Evolutionary conservation across 2,329 filamentous ascomycete genomes (phyloP).

Genomic region (Ilyonectria sp.): DNA sequence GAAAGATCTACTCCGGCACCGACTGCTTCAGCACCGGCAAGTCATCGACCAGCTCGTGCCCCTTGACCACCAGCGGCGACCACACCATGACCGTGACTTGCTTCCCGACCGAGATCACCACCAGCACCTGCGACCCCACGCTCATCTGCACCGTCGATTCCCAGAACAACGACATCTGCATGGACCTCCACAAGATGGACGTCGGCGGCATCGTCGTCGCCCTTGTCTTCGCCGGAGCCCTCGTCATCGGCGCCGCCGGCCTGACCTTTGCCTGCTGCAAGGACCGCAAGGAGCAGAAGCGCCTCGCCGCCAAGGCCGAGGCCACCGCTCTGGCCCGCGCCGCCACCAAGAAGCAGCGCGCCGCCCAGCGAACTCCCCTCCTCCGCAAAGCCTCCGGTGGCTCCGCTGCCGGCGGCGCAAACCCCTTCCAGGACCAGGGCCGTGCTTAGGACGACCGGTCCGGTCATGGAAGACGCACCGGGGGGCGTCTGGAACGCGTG

Average conservation of each 20-base stretch:
- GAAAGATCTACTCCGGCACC: constrained; percentile 39
- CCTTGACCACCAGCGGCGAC: constrained; percentile 55
- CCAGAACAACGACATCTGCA: constrained; percentile 59
- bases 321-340: constrained; percentile 66
- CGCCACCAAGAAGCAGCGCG: constrained; percentile 61
- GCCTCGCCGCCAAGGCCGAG: constrained; percentile 62
- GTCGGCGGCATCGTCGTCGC: constrained; percentile 63
- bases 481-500: constrained; percentile 37
- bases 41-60: constrained; percentile 57
- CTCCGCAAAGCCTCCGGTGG: constrained; percentile 52
- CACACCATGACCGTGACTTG: constrained; percentile 56
- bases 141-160: constrained; percentile 61
- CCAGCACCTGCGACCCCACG: constrained; percentile 59
- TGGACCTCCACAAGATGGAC: constrained; percentile 57
- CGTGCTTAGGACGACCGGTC: constrained; percentile 48
- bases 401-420: constrained; percentile 25
- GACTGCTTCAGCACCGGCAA: constrained; percentile 57
- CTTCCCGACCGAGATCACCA: constrained; percentile 53
- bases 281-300: constrained; percentile 63
- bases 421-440: constrained; percentile 58
- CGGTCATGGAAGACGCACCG: constrained; percentile 36
- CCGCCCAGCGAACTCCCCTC: constrained; percentile 54
- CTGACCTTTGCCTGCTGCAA: constrained; percentile 68
- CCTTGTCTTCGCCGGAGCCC: constrained; percentile 61
- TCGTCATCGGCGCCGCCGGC: constrained; percentile 54